These are phyloP conservation scores for Luffa aegyptiaca DNA, from an alignment of 306 rosid species.

Conservation along the genomic window DNA sequence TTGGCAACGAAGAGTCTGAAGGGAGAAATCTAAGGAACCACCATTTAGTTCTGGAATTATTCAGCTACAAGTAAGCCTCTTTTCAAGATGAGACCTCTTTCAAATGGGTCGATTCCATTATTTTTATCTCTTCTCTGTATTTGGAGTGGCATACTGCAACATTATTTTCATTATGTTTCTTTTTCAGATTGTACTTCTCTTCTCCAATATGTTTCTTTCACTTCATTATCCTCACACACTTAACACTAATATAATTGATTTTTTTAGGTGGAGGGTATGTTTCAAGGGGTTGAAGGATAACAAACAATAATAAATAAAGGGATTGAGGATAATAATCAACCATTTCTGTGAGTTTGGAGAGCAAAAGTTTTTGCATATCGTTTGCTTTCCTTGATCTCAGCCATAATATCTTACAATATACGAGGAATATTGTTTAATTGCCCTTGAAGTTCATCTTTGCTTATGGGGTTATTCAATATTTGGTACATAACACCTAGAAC, in stretches of 20 bases:
- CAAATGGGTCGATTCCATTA: too few relatives aligned
- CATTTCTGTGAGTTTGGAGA: conserved; percentile 77
- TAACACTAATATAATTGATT: neutral
- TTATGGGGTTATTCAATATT: conserved; percentile 60
- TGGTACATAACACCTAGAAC: conserved; percentile 87
- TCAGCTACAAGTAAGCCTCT: too few relatives aligned
- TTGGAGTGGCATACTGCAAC: too few relatives aligned
- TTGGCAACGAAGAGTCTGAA: too few relatives aligned
- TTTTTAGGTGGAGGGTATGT: neutral
- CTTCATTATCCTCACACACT: neutral
- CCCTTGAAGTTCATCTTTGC: conserved; percentile 57
- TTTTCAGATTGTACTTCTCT: too few relatives aligned
- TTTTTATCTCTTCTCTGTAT: too few relatives aligned
- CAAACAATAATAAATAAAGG: neutral
- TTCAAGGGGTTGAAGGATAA: conserved; percentile 6
- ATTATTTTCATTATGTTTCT: too few relatives aligned
- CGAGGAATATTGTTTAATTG: conserved; percentile 70
- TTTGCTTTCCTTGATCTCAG: conserved; percentile 47
- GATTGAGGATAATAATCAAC: conserved; percentile 20
- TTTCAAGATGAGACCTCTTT: too few relatives aligned
- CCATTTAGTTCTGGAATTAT: too few relatives aligned
- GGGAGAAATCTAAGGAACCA: too few relatives aligned
- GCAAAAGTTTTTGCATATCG: conserved; percentile 73
- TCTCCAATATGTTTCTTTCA: too few relatives aligned
- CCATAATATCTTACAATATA: conserved; percentile 72